Base-by-base conservation (phyloP, 331 rosid genomes). In the Prunus yedoensis region DNA sequence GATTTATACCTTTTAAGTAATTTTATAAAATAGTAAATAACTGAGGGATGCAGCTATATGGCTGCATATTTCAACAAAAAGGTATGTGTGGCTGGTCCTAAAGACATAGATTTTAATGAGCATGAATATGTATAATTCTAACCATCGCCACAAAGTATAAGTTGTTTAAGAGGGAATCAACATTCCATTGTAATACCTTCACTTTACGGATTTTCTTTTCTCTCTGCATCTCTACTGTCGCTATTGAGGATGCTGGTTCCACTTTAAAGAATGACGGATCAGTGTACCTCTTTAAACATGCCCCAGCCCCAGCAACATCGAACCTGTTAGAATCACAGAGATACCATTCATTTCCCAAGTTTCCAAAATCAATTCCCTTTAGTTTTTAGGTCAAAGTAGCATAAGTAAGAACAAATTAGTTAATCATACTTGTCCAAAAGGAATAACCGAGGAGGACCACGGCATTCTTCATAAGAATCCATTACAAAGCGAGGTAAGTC, bases 251-350 rank as follows among this genome's bases (percentile, higher is more conserved):
- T 61, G 85, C 81, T 38, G 89, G 28, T 51, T 85, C 98, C 23
- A 74, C 86, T 83, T 87, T 88, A 81, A 91, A 91, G 86, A 88
- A 85, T 43, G 99, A 96, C 9, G 99, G 99, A 83, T 96, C 97
- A 64, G 97, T 88, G 84, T 91, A 96, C 56, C 99, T 98, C 86
- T 93, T 93, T 77, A 96, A 83, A 85, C 98, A 96, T 63, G 97
- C 93, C 79, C 99, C 98, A 75, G 93, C 98, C 66, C 98, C 99
- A 51, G 97, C 98, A 76, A 91, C 91, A 80, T 96, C 98, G 82
- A 93, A 93, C 93, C 99, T 96, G 86, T 79, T 61, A 68, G 68
- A 87, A 78, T 64, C 68, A 76, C 58, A 69, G 27, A 68, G 69
- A 47, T 61, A 71, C 45, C 76, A 13, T 30, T 46, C 56, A 75